Base-by-base conservation (phyloP, 2,329 filamentous ascomycete genomes). In the Zymoseptoria tritici region DNA sequence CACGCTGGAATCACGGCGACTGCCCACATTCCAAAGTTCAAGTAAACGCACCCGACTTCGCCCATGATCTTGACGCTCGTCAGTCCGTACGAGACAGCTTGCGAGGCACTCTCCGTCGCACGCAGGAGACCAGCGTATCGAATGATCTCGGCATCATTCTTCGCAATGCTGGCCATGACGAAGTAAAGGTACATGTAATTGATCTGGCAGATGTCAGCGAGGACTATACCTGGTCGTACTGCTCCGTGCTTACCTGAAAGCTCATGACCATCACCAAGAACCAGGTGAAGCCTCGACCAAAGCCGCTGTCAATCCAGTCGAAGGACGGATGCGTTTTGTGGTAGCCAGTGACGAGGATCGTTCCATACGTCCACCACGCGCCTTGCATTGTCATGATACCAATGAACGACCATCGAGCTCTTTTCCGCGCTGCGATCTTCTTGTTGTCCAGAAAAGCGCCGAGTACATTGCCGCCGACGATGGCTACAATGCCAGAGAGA, bases 141-240 rank as follows among this genome's bases (percentile, higher is more conserved):
- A 51, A 91, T 82, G 1, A 90, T 81, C 64, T 91, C 84, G 22
- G 80, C 79, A 55, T 88, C 79, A 5, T 79, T 77, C 4, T 77
- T 72, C 1, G 88, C 85, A 2, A 91, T 71, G 65, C 89, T 85
- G 3, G 83, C 81, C 9, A 90, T 82, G 60, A 90, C 77, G 67
- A 90, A 90, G 74, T 90, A 86, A 78, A 90, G 73, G 70, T 85
- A 90, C 64, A 90, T 78, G 69, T 91, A 91, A 71, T 90, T 90
- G 7, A 89, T 65, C 36, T 46, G 36, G 13, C 13, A 46, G 13
- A n/a, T n/a, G 36, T 46, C 13, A 46, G 36, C 36, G 36, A 16
- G 36, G 13, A n/a, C 4, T 7, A 16, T 13, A 7, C 13, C 36
- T 16, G 36, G 13, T 46, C 3, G 6, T 16, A 7, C 6, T 46